Evolutionary conservation across 2,329 filamentous ascomycete genomes (phyloP).

Genomic region (Aspergillus terreus): DNA sequence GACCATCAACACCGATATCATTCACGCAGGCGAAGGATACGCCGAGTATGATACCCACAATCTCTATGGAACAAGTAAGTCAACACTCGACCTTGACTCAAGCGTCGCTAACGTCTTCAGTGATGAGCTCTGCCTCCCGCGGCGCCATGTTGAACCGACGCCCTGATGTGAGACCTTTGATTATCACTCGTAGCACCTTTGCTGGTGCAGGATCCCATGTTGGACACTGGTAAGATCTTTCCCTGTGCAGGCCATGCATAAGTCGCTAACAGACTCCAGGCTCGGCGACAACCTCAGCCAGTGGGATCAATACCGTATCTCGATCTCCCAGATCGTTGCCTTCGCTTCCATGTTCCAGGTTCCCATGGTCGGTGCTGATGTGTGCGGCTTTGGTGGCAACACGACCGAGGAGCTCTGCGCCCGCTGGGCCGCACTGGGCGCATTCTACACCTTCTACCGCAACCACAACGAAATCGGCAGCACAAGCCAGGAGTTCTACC

Average conservation of each 20-base stretch:
- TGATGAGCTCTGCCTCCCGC: conserved; percentile 68
- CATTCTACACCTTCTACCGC: conserved; percentile 72
- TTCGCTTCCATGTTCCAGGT: conserved; percentile 65
- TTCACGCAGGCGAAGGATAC: conserved; percentile 61
- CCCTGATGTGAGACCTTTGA: conserved; percentile 61
- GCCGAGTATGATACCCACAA: conserved; percentile 74
- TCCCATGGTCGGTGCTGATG: conserved; percentile 67
- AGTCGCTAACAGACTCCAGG: conserved; percentile 26
- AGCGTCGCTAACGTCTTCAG: conserved; percentile 14
- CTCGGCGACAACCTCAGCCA: conserved; percentile 58
- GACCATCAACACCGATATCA: conserved; percentile 64
- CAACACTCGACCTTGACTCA: neutral
- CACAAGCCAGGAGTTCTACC: conserved; percentile 69
- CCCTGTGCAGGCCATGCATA: neutral
- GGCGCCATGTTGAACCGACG: conserved; percentile 64
- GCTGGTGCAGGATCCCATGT: conserved; percentile 63
- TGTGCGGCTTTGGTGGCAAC: conserved; percentile 70
- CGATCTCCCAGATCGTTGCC: conserved; percentile 57
- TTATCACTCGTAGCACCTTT: conserved; percentile 75
- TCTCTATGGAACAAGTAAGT: conserved; percentile 62
- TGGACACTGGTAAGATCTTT: conserved; percentile 47
- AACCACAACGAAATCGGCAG: conserved; percentile 61
- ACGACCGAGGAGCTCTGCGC: conserved; percentile 67
- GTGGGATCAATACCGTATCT: conserved; percentile 59
- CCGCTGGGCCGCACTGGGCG: conserved; percentile 70